Evolutionary conservation across 345 rosid genomes (phyloP).

Genomic region (Mangifera indica): DNA sequence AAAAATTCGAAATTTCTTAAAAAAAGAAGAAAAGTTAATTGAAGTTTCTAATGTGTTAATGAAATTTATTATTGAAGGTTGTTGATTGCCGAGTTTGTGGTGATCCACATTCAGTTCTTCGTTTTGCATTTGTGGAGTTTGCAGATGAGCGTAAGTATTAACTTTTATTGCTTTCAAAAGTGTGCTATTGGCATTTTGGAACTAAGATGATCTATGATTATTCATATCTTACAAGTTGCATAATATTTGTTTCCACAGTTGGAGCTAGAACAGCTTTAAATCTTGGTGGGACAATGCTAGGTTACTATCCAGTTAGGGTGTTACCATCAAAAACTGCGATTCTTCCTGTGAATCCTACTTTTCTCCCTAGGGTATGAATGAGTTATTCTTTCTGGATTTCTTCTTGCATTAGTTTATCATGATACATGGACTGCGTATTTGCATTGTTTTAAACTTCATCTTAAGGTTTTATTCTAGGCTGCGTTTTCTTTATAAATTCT

Average conservation of each 20-base stretch:
- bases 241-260: constrained; percentile 41
- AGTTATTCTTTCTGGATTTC: constrained; percentile 2
- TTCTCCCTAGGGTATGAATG: constrained; percentile 76
- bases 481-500: constrained; percentile 10
- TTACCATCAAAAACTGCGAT: constrained; percentile 94
- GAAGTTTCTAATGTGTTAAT: constrained; percentile 13
- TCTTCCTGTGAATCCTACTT: constrained; percentile 93
- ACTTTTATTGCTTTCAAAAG: constrained; percentile 10
- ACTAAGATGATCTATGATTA: neutral
- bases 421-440: constrained; percentile 13
- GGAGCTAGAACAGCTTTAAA: constrained; percentile 74
- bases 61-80: constrained; percentile 51
- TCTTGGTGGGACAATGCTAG: constrained; percentile 83
- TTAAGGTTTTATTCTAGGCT: neutral
- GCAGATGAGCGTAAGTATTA: constrained; percentile 72
- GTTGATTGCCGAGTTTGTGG: constrained; percentile 95
- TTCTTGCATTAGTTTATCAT: constrained; percentile 3
- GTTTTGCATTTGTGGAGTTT: constrained; percentile 93
- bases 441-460: constrained; percentile 1
- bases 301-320: constrained; percentile 83
- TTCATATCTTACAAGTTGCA: constrained; percentile 13
- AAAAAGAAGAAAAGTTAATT: neutral
- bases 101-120: constrained; percentile 92
- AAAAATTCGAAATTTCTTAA: too few species aligned
- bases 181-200: constrained; percentile 12